Conservation (phyloP, 1,284 basidiomycete genomes). For the Mrakiaceae sp. region DNA sequence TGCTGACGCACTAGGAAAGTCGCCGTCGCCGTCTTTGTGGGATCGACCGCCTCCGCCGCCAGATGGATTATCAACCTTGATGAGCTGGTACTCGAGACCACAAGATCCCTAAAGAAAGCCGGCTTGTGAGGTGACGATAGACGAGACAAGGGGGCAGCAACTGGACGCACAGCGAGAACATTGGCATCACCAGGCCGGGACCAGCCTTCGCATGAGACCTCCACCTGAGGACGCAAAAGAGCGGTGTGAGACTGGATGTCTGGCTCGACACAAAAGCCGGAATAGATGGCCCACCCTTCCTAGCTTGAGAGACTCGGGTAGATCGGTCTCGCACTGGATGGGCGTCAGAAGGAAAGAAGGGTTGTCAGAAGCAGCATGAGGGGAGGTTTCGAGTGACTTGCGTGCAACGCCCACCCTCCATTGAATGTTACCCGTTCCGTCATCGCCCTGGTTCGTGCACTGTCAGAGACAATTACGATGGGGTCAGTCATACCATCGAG, state of each 20-base stretch:
- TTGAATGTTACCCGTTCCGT: constrained; percentile 6
- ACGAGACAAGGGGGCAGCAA: background rate
- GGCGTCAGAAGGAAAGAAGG: no score
- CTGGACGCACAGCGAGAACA: background rate
- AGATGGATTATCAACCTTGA: background rate
- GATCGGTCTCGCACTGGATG: background rate
- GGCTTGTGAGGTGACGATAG: background rate
- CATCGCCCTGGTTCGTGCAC: constrained; percentile 4
- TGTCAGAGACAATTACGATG: no score
- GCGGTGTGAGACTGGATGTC: no score
- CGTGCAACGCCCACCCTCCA: background rate
- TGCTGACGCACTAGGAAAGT: no score
- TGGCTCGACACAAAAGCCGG: no score
- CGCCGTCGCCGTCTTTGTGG: no score
- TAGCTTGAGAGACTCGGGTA: background rate
- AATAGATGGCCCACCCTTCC: background rate
- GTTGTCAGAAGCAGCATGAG: background rate
- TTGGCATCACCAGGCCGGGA: background rate
- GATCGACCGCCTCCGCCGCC: no score
- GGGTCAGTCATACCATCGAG: no score
- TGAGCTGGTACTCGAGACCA: constrained; percentile 5
- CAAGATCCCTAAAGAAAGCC: constrained; percentile 3
- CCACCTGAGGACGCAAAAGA: no score
- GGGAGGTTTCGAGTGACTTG: background rate
- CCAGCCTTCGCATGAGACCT: constrained; percentile 14